phyloP scores from a whole-genome alignment of 106 monocot genomes.

The Apostasia shenzhenica region DNA sequence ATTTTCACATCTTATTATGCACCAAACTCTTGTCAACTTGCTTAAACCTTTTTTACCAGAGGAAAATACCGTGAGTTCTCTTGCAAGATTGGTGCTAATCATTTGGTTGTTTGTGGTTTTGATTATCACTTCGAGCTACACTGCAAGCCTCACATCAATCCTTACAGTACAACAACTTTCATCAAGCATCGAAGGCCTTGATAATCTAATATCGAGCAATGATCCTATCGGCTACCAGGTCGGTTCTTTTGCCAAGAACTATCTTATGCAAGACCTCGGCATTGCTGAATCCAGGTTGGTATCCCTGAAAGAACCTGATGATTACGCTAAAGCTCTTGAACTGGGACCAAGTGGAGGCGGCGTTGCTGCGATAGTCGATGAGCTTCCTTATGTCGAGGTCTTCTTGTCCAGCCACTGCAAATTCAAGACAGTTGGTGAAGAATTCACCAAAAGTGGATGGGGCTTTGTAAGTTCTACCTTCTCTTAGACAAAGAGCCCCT shows the following conservation, averaged over 20 bases:
- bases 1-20: not conserved
- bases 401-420: slow-evolving; percentile 74
- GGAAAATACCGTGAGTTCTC: slow-evolving; percentile 64
- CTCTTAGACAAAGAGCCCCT: no score
- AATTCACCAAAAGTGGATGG: slow-evolving; percentile 91
- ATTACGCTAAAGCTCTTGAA: slow-evolving; percentile 55
- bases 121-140: slow-evolving; percentile 94
- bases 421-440: slow-evolving; percentile 63
- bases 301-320: slow-evolving; percentile 38
- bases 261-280: slow-evolving; percentile 62
- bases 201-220: slow-evolving; percentile 56
- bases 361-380: slow-evolving; percentile 82
- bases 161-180: slow-evolving; percentile 89
- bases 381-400: slow-evolving; percentile 68
- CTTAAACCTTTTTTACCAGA: slow-evolving; percentile 27
- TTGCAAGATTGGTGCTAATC: slow-evolving; percentile 74
- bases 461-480: slow-evolving; percentile 67
- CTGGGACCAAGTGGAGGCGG: slow-evolving; percentile 61
- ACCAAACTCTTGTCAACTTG: not conserved
- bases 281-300: slow-evolving; percentile 60
- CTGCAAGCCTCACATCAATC: slow-evolving; percentile 88
- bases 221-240: slow-evolving; percentile 76
- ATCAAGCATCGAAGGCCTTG: slow-evolving; percentile 60
- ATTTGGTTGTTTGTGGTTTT: slow-evolving; percentile 89
- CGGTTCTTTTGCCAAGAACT: slow-evolving; percentile 67